Evolutionary conservation across 202 grass and related monocot genomes (phyloP), one percentile per base, ranked within the genome.

Genomic region (Setaria viridis): DNA sequence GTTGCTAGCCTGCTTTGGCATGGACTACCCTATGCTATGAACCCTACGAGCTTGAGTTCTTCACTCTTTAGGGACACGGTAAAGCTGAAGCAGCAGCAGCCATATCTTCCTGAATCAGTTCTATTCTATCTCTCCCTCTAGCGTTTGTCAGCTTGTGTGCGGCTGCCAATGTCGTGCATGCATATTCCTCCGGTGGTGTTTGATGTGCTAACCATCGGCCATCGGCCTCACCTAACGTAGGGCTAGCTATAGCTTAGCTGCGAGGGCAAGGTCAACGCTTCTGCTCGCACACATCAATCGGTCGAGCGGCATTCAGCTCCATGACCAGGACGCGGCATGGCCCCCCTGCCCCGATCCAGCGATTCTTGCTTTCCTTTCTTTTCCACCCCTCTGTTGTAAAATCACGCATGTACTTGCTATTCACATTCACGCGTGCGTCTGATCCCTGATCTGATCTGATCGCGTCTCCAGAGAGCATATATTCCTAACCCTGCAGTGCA

Each of bases 231-330:
- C 85, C 89, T 49, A 87, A 84, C 76, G 46, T 55, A 45, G 74
- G 74, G 46, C 35, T 29, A 8, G 56, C 56, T 25, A 25, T 58
- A 58, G 56, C n/a, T 25, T 20, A 15, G 51, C 60, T 63, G 25
- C 62, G 1, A 54, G 25, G 25, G 80, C 13, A 62, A 87, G 80
- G 88, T 90, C 88, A 90, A 87, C 89, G 62, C 51, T 84, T 90
- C 80, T 54, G 80, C 88, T 87, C 74, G 25, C 47, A 62, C 55
- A 37, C 88, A 74, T 78, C 83, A 67, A 46, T 57, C 79, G 60
- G 13, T 39, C 41, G 50, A n/a, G 67, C 20, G 16, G 8, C 20
- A 10, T 39, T 57, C 49, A 43, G 12, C 64, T 35, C 5, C n/a
- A 48, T 19, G 11, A n/a, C 17, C 17, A 25, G 17, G 41, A 70